Evolutionary conservation across 495 filamentous ascomycete genomes (phyloP).

Genomic region (Trypethelium eluteriae): DNA sequence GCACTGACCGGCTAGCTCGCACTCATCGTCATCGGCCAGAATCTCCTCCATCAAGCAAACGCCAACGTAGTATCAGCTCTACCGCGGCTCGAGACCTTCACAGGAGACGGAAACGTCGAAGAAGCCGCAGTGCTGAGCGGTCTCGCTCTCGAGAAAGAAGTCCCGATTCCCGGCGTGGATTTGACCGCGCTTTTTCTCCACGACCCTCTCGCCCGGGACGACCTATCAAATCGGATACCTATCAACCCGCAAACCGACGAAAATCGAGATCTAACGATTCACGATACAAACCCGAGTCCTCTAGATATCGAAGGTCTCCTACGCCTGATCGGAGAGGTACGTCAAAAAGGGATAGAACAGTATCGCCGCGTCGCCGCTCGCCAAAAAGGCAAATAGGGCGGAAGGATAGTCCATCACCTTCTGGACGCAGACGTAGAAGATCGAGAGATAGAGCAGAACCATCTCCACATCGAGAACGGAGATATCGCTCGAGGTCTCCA

Average conservation of each 20-base stretch:
- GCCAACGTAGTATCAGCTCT: constrained; percentile 26
- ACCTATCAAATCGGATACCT: constrained; percentile 24
- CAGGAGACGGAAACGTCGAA: constrained; percentile 24
- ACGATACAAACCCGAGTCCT: constrained; percentile 23
- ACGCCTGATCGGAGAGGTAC: constrained; percentile 24
- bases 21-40: constrained; percentile 16
- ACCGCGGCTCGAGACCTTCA: constrained; percentile 24
- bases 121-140: constrained; percentile 29
- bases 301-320: constrained; percentile 19
- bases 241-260: constrained; percentile 25
- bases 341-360: constrained; percentile 15
- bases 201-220: constrained; percentile 26
- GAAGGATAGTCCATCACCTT: constrained; percentile 20
- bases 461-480: constrained; percentile 9
- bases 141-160: constrained; percentile 19
- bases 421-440: constrained; percentile 18
- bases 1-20: constrained; percentile 28
- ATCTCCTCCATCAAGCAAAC: constrained; percentile 30
- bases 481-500: background rate
- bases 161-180: constrained; percentile 16
- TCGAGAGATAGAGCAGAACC: constrained; percentile 14
- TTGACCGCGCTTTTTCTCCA: constrained; percentile 29
- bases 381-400: constrained; percentile 18
- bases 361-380: constrained; percentile 23
- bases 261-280: constrained; percentile 32